Conservation (phyloP, 129 eudicot genomes). For the sunflower (Helianthus annuus) region HanXRQr2.0-SUNRISE NC_035440.2:137636831-137637330, state of each 20-base stretch:
- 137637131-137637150: too few relatives aligned
- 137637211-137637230: neutral
- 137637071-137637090: neutral
- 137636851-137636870: neutral
- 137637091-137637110: neutral
- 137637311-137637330: conserved; percentile 21
- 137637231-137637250: neutral
- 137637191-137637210: neutral
- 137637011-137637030: too few relatives aligned
- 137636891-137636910: neutral
- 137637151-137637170: neutral
- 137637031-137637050: too few relatives aligned
- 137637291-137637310: neutral
- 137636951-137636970: neutral
- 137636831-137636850: neutral
- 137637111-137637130: neutral
- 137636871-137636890: neutral
- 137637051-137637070: neutral
- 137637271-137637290: neutral
- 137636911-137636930: neutral
- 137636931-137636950: neutral
- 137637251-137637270: neutral
- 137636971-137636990: neutral
- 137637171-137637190: neutral
- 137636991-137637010: neutral